Percentiles rank a stretch among this genome's conserved stretches.
Conservation (phyloP, 257 asterid species). For the Knoxia roxburghii region DNA sequence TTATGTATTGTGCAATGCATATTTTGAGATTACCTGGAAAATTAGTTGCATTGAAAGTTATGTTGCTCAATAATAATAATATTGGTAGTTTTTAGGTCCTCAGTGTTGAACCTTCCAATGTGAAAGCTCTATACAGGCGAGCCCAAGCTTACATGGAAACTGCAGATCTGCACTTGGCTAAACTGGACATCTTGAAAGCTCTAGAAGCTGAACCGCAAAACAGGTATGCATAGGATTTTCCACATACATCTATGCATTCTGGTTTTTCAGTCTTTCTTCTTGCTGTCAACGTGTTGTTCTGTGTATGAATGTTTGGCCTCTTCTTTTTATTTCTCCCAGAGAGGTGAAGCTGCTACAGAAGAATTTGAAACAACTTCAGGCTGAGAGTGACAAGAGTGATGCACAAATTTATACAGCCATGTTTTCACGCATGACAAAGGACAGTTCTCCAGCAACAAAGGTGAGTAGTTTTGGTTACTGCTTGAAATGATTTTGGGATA, state of each 20-base stretch:
- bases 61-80: constrained; percentile 3
- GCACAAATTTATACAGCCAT: constrained; percentile 51
- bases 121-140: constrained; percentile 42
- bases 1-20: neutral
- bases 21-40: neutral
- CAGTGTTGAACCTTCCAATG: constrained; percentile 46
- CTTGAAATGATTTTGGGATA: neutral
- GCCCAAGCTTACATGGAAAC: constrained; percentile 43
- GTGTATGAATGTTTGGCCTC: neutral
- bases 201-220: constrained; percentile 40
- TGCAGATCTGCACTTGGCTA: constrained; percentile 39
- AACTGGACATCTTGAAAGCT: constrained; percentile 37
- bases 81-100: constrained; percentile 36
- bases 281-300: neutral
- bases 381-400: constrained; percentile 51
- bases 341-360: constrained; percentile 55
- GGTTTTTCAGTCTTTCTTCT: neutral
- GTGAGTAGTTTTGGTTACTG: constrained; percentile 23
- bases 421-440: constrained; percentile 37
- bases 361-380: constrained; percentile 43
- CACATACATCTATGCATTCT: neutral
- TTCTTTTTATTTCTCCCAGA: constrained; percentile 25
- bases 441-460: constrained; percentile 38
- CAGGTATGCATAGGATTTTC: constrained; percentile 20
- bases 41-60: constrained; percentile 4